Evolutionary conservation across 345 rosid genomes (phyloP).

Genomic region (Populus nigra): DNA sequence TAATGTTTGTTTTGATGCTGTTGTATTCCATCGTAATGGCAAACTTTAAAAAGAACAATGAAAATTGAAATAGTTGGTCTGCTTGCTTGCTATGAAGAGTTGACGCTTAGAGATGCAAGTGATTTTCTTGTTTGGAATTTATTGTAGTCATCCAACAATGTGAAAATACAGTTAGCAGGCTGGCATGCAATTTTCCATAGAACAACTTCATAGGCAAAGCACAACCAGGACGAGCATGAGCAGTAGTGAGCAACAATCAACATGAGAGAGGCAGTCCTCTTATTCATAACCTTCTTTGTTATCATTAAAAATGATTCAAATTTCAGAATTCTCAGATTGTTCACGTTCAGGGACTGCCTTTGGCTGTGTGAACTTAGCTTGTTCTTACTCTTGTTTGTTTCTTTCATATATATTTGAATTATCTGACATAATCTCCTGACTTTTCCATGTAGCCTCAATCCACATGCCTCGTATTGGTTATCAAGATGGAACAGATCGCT

Average conservation of each 20-base stretch:
- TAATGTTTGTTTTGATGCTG: not conserved
- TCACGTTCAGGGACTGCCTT: not conserved
- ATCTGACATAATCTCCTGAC: not conserved
- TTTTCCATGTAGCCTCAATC: conserved; percentile 51
- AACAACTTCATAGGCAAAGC: not conserved
- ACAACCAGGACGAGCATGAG: not conserved
- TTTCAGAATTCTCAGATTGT: not conserved
- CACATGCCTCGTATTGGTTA: conserved; percentile 92
- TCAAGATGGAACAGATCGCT: conserved; percentile 64
- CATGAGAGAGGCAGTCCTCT: not conserved
- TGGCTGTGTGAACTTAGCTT: not conserved
- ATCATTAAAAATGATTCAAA: not conserved
- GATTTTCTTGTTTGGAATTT: not conserved
- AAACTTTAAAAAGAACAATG: not conserved
- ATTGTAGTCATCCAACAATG: not conserved
- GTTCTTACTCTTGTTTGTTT: not conserved
- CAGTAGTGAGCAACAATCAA: not conserved
- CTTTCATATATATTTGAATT: not conserved
- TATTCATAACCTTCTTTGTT: not conserved
- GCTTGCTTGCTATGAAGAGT: not conserved
- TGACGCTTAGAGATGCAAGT: not conserved
- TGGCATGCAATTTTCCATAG: too few relatives aligned
- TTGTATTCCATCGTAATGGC: not conserved
- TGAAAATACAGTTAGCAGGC: too few relatives aligned
- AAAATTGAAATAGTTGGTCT: not conserved